Base-by-base conservation (phyloP, 2,329 filamentous ascomycete species). In the Xylariaceae sp. region DNA sequence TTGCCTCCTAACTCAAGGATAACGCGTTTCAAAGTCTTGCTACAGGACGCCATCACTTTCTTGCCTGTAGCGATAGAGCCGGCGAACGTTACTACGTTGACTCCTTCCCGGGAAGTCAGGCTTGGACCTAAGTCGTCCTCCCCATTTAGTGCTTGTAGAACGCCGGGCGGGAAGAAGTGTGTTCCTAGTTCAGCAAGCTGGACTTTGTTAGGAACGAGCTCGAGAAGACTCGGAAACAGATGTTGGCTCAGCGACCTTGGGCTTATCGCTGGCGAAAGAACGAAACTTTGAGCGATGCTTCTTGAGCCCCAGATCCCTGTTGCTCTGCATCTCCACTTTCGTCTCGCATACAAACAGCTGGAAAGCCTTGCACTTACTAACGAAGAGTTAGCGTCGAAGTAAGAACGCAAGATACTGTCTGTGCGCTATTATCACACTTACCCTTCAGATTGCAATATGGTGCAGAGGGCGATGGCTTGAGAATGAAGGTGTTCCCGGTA, bases 41-140 rank as follows among this genome's bases (percentile, higher is more conserved):
- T 72, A 45, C 74, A 75, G 17, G 73, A 76, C 51, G 75, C 76
- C 73, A 83, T 78, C 46, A 86, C 77, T 65, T 76, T 76, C 72
- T 84, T 86, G 11, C 83, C 83, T 0, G 80, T 84, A 0, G 73
- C 71, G 7, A 74, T 81, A 13, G 80, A 83, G 3, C 83, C 83
- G 0, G 84, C 86, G 67, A 87, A 87, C 56, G 73, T 76, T 62
- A 87, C 79, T 72, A 84, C 86, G 51, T 78, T 73, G 48, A 86
- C 76, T 16, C 74, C 79, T 0, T 80, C 79, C 60, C 87, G 83
- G n/a, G 63, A 66, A 0, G 80, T 83, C 48, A 86, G 66, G 73
- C 73, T 75, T 0, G 78, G 80, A 5, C 83, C 83, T 5, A 87
- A 75, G 42, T 74, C 71, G 59, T 86, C 82, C 50, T 81, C 81